A percentile compares a stretch with the other conserved stretches of the same genome.
Evolutionary conservation across 176 grass and related monocot genomes (phyloP).

Genomic region (Triticum turgidum): DNA sequence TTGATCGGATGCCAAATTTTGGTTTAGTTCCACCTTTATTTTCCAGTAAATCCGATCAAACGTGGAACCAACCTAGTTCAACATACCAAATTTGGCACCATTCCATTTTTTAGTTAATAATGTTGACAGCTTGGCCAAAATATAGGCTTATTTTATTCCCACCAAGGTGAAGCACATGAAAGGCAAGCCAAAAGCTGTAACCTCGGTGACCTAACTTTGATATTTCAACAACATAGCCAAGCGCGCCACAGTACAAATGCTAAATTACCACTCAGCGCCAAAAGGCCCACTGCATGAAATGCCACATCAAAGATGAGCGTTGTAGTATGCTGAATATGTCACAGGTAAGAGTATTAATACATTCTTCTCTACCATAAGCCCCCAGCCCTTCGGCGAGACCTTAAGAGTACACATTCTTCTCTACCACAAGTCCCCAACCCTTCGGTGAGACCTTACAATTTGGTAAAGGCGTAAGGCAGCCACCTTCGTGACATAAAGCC

Average conservation of each 20-base stretch:
- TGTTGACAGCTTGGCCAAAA: neutral
- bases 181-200: neutral
- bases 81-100: neutral
- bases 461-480: slow-evolving; percentile 41
- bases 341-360: slow-evolving; percentile 2
- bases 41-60: neutral
- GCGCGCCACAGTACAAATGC: neutral
- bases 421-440: slow-evolving; percentile 35
- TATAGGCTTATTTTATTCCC: neutral
- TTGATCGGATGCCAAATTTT: neutral
- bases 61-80: neutral
- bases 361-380: slow-evolving; percentile 33
- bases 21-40: neutral
- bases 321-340: slow-evolving; percentile 31
- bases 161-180: neutral
- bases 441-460: slow-evolving; percentile 57
- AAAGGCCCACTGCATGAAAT: neutral
- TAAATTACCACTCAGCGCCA: too few relatives aligned
- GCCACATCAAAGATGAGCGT: neutral
- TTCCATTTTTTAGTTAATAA: neutral
- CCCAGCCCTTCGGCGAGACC: neutral
- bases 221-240: neutral
- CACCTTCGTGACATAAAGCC: slow-evolving; percentile 65
- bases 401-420: slow-evolving; percentile 24
- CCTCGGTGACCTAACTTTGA: neutral